Evolutionary conservation across 129 eudicot genomes (phyloP).

Genomic region (Saussurea involucrata): DNA sequence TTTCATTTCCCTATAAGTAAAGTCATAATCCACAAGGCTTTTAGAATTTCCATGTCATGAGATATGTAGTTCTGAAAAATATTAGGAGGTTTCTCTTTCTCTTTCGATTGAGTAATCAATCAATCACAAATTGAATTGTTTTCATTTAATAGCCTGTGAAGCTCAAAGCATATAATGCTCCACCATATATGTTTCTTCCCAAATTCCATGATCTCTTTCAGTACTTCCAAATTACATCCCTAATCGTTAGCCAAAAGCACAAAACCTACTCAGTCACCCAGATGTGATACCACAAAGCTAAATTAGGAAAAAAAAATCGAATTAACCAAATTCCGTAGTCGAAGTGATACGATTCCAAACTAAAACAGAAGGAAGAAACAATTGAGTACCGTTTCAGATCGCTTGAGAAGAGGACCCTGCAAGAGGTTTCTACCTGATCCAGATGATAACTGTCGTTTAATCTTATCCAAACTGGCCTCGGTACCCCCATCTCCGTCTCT

Average conservation of each 20-base stretch:
- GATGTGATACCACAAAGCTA: conserved; percentile 6
- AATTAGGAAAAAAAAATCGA: background rate
- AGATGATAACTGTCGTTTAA: conserved; percentile 81
- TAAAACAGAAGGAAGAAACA: background rate
- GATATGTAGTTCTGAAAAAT: background rate
- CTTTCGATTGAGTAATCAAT: background rate
- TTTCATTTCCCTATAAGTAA: background rate
- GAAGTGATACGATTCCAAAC: background rate
- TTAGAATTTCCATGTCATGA: background rate
- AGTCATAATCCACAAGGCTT: conserved; percentile 9
- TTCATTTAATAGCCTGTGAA: background rate
- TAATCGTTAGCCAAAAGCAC: background rate
- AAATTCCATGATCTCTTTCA: background rate
- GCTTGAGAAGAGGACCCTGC: conserved; percentile 96
- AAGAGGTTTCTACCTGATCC: conserved; percentile 73
- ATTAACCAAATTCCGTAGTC: background rate
- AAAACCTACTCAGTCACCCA: conserved; percentile 17
- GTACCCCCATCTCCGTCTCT: conserved; percentile 53
- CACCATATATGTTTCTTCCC: background rate
- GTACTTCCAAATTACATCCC: conserved; percentile 4
- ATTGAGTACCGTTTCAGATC: conserved; percentile 85
- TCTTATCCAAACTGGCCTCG: conserved; percentile 74
- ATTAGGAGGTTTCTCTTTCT: background rate
- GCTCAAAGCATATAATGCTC: background rate
- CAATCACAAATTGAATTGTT: background rate